Evolutionary conservation across 164 flowering plant genomes (phyloP).

Genomic region (Vitis vinifera): ASM3070453v1 NC_081822.1:6507501-6508000

Average conservation of each 20-base stretch:
- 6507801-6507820: neutral
- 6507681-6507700: neutral
- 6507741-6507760: neutral
- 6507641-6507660: neutral
- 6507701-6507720: neutral
- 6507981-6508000: no score
- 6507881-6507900: no score
- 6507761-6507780: neutral
- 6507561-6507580: conserved; percentile 30
- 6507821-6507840: neutral
- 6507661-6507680: neutral
- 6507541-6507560: conserved; percentile 30
- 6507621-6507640: neutral
- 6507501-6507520: neutral
- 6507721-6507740: neutral
- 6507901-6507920: no score
- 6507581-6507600: conserved; percentile 39
- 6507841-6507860: neutral
- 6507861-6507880: neutral
- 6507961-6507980: no score
- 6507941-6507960: no score
- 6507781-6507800: neutral
- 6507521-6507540: neutral
- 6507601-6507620: conserved; percentile 42
- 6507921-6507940: no score